phyloP scores from a whole-genome alignment of 345 rosid genomes.

The Eucalyptus sideroxylon region DNA sequence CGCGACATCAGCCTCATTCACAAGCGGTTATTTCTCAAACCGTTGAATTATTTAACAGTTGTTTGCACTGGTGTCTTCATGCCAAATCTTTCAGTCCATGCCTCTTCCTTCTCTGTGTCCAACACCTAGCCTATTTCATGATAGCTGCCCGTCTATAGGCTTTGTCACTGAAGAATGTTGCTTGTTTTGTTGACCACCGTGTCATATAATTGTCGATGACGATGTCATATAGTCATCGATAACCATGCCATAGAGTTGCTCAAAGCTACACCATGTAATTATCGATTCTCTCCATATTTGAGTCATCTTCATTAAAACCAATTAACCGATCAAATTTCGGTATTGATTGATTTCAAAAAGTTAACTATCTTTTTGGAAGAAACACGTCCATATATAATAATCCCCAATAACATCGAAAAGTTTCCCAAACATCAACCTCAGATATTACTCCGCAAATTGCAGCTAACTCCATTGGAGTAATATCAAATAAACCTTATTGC shows the following conservation, averaged over 20 bases:
- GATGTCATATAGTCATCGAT: no score
- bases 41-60: no score
- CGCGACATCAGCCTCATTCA: not conserved
- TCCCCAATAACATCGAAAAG: not conserved
- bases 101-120: not conserved
- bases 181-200: not conserved
- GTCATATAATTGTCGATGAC: not conserved
- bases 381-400: not conserved
- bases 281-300: not conserved
- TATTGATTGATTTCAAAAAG: not conserved
- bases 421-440: not conserved
- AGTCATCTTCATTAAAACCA: not conserved
- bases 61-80: not conserved
- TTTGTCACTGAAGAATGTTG: not conserved
- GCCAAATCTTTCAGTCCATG: not conserved
- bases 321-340: not conserved
- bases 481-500: not conserved
- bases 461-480: not conserved
- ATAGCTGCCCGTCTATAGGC: not conserved
- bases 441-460: not conserved
- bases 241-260: not conserved
- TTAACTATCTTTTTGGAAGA: not conserved
- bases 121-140: not conserved
- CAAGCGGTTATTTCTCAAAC: not conserved
- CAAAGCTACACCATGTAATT: not conserved